Conservation (phyloP, 2,329 filamentous ascomycete species). For the Arthrobotrys entomopaga region DNA sequence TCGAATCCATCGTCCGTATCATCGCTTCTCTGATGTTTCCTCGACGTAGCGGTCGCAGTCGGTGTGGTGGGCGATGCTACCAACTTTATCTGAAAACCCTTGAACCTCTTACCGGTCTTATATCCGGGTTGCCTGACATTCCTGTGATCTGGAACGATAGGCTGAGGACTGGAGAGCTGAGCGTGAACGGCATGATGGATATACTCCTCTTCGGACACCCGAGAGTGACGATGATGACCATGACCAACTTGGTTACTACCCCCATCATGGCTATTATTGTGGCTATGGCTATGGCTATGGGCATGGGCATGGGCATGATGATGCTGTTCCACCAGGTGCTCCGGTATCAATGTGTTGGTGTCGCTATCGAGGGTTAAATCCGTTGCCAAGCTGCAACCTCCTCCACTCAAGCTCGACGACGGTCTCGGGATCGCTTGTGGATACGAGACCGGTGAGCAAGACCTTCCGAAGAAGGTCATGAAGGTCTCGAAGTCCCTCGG, state of each 20-base stretch:
- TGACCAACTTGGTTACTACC: background rate
- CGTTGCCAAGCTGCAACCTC: slow-evolving; percentile 48
- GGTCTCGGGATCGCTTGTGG: slow-evolving; percentile 30
- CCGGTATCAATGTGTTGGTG: slow-evolving; percentile 39
- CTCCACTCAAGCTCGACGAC: slow-evolving; percentile 46
- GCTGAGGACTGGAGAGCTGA: slow-evolving; percentile 17
- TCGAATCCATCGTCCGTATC: slow-evolving; percentile 19
- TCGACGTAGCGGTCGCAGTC: slow-evolving; percentile 19
- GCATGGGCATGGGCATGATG: slow-evolving; percentile 2
- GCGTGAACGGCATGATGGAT: slow-evolving; percentile 32
- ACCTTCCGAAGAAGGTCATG: slow-evolving; percentile 43
- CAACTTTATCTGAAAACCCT: slow-evolving; percentile 48
- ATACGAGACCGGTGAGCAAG: slow-evolving; percentile 36
- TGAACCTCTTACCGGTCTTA: slow-evolving; percentile 44
- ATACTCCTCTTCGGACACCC: slow-evolving; percentile 6
- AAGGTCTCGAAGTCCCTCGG: slow-evolving; percentile 34
- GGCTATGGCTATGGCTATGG: background rate
- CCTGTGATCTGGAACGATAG: slow-evolving; percentile 3
- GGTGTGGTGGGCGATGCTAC: slow-evolving; percentile 32
- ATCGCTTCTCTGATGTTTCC: slow-evolving; percentile 32
- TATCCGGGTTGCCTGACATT: slow-evolving; percentile 19
- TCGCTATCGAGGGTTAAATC: slow-evolving; percentile 40
- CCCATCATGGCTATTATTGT: background rate
- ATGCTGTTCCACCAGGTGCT: slow-evolving; percentile 21
- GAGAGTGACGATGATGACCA: background rate